These are phyloP conservation scores for Jamesozyma gamospora DNA, from an alignment of 805 yeast species.

Conservation along the genomic window DNA sequence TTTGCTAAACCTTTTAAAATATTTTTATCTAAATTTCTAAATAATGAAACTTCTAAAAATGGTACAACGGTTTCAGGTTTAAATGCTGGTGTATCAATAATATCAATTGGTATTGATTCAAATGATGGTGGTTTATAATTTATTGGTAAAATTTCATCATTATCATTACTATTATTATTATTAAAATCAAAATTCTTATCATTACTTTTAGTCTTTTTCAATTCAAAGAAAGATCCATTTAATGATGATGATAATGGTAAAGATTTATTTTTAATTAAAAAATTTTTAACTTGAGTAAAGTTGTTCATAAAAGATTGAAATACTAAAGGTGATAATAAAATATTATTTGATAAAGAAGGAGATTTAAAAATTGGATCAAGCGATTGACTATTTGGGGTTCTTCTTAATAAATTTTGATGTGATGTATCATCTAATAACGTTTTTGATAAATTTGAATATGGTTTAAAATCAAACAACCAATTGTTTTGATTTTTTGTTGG, in stretches of 20 bases:
- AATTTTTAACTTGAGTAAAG: slow-evolving; percentile 13
- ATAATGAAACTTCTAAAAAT: slow-evolving; percentile 61
- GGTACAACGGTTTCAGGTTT: slow-evolving; percentile 61
- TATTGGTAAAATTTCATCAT: slow-evolving; percentile 9
- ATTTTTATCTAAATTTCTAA: slow-evolving; percentile 49
- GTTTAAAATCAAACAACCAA: slow-evolving; percentile 44
- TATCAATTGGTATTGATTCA: slow-evolving; percentile 54
- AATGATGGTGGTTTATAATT: slow-evolving; percentile 40
- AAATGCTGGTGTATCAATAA: slow-evolving; percentile 68
- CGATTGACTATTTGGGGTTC: slow-evolving; percentile 24
- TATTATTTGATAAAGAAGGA: slow-evolving; percentile 22
- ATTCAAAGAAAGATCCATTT: slow-evolving; percentile 2
- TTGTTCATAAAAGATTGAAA: slow-evolving; percentile 29
- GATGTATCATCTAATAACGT: slow-evolving; percentile 40
- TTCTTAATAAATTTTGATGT: slow-evolving; percentile 31
- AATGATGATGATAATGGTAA: slow-evolving; percentile 10
- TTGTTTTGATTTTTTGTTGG: slow-evolving; percentile 61
- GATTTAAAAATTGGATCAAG: slow-evolving; percentile 25
- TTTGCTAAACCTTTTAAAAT: slow-evolving; percentile 52
- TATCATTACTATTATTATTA: background rate
- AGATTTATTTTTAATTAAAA: background rate
- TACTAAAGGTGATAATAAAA: slow-evolving; percentile 31
- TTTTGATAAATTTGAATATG: slow-evolving; percentile 32
- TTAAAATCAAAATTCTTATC: background rate
- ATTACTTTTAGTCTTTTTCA: slow-evolving; percentile 4